Evolutionary conservation across 192 early-diverging fungal species (phyloP).

Genomic region (Linnemannia zychae): DNA sequence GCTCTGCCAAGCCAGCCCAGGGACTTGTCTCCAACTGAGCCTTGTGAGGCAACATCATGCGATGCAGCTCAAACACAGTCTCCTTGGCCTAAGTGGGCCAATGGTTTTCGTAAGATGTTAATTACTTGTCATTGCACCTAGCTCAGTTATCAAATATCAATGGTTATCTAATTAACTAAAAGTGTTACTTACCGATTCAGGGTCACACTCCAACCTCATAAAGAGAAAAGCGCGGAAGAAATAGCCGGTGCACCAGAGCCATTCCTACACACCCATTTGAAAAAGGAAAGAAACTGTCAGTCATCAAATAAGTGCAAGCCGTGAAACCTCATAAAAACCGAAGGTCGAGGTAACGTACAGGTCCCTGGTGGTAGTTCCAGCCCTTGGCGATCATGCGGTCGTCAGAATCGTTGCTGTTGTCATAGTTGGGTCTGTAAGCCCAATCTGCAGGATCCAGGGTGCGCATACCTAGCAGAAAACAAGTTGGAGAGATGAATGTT

Average conservation of each 20-base stretch:
- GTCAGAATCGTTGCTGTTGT: conserved; percentile 90
- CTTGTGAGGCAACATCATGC: conserved; percentile 84
- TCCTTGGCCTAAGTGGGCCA: conserved; percentile 48
- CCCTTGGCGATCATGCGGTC: conserved; percentile 94
- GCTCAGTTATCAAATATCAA: background rate
- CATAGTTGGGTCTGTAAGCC: conserved; percentile 94
- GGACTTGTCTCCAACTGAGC: conserved; percentile 76
- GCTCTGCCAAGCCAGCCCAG: conserved; percentile 95
- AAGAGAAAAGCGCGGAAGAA: conserved; percentile 88
- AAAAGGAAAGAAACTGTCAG: background rate
- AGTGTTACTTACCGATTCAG: conserved; percentile 29
- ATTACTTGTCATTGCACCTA: background rate
- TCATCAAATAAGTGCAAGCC: background rate
- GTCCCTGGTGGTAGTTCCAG: conserved; percentile 98
- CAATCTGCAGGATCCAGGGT: conserved; percentile 95
- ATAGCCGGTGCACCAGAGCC: conserved; percentile 94
- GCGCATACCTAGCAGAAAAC: conserved; percentile 77
- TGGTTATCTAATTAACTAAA: too few species aligned
- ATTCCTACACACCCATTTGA: conserved; percentile 75
- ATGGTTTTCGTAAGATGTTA: background rate
- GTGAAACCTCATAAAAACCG: background rate
- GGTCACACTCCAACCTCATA: conserved; percentile 62
- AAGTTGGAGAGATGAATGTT: background rate
- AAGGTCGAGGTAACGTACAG: conserved; percentile 59
- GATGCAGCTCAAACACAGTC: conserved; percentile 75